Conservation (phyloP, 169 alveolate species). For the Eimeria praecox region DNA sequence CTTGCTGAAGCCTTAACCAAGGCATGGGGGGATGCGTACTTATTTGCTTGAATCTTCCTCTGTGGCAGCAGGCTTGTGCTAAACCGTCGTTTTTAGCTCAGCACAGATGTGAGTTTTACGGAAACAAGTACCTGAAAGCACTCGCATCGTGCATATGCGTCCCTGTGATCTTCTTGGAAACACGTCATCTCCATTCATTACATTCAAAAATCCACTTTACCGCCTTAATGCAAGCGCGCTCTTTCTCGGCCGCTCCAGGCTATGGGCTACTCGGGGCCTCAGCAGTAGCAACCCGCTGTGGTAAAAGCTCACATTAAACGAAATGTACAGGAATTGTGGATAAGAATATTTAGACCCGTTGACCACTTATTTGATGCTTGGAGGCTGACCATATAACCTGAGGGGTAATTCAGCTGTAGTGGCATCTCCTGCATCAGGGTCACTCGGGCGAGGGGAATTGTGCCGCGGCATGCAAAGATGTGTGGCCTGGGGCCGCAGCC, state of each 20-base stretch:
- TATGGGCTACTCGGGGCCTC: constrained; percentile 3
- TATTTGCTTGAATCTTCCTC: neutral
- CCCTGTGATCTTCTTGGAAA: neutral
- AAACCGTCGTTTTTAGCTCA: neutral
- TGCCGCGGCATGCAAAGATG: neutral
- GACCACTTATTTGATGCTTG: neutral
- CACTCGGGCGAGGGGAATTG: neutral
- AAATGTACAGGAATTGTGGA: neutral
- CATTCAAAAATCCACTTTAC: neutral
- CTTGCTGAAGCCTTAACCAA: neutral
- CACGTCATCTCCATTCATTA: neutral
- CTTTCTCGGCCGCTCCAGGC: neutral
- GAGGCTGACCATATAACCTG: neutral
- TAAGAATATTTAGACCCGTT: neutral
- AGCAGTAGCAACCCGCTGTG: neutral
- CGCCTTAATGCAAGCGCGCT: neutral
- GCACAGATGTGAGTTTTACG: neutral
- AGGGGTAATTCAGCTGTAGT: neutral
- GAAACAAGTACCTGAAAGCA: neutral
- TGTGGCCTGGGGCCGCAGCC: neutral
- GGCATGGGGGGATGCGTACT: neutral
- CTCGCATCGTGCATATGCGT: neutral
- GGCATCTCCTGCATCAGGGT: neutral
- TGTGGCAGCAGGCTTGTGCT: neutral
- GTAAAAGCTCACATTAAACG: neutral